Evolutionary conservation across 306 rosid species (phyloP).

Genomic region (Crotalaria pallida): DNA sequence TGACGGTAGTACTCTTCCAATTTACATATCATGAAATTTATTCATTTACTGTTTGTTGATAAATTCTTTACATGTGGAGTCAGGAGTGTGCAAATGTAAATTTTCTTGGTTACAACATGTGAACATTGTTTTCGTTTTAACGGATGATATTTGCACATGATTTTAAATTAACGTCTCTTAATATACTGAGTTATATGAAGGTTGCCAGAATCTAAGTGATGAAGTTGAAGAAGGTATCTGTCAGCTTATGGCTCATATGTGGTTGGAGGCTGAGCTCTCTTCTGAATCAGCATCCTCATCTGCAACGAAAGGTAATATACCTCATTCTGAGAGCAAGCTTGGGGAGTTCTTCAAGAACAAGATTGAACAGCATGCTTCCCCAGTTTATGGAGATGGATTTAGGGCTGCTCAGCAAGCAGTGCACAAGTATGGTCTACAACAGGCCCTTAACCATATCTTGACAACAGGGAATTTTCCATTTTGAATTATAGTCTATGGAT

Average conservation of each 20-base stretch:
- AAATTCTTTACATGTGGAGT: neutral
- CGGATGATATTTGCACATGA: neutral
- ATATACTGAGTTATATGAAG: constrained; percentile 18
- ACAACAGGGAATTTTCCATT: constrained; percentile 59
- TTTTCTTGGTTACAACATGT: constrained; percentile 9
- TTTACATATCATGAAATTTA: neutral
- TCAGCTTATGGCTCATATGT: constrained; percentile 71
- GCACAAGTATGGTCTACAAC: constrained; percentile 54
- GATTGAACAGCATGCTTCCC: constrained; percentile 55
- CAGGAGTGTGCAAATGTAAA: neutral
- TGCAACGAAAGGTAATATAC: constrained; percentile 32
- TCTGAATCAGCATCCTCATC: constrained; percentile 42
- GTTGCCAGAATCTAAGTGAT: constrained; percentile 57
- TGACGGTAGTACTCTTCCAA: constrained; percentile 30
- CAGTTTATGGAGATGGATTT: constrained; percentile 61
- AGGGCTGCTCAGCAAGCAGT: constrained; percentile 65
- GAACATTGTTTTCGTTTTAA: neutral
- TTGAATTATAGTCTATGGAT: constrained; percentile 41
- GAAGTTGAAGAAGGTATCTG: constrained; percentile 82
- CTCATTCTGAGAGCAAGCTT: constrained; percentile 49
- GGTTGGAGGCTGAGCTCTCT: constrained; percentile 46
- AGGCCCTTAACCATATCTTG: constrained; percentile 59
- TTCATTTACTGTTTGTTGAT: neutral
- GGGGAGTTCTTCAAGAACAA: constrained; percentile 61
- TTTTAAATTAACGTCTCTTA: neutral